Conservation (phyloP, 352 stramenopile genomes). For the Pythium angustatum region DNA sequence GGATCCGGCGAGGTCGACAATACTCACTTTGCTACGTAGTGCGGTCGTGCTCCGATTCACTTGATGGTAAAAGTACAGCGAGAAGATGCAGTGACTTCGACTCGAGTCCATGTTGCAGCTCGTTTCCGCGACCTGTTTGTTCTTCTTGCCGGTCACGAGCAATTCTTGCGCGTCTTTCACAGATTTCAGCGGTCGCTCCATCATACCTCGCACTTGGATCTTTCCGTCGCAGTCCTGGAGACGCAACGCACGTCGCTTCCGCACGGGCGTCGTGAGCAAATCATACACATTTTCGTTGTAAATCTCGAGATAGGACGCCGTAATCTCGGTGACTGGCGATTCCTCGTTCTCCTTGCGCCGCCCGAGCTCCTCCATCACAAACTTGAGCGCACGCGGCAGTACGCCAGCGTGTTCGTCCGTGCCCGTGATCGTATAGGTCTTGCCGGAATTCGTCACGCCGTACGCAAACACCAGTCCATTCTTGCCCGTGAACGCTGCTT, state of each 20-base stretch:
- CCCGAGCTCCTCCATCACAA: conserved; percentile 66
- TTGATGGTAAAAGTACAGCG: conserved; percentile 69
- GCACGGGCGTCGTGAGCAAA: conserved; percentile 72
- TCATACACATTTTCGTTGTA: conserved; percentile 99
- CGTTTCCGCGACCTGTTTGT: conserved; percentile 87
- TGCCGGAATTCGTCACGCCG: conserved; percentile 98
- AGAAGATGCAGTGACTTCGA: conserved; percentile 91
- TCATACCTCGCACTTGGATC: conserved; percentile 85
- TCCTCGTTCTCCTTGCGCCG: conserved; percentile 45
- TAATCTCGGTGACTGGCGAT: conserved; percentile 47
- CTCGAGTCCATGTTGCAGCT: conserved; percentile 90
- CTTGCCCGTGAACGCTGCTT: conserved; percentile 83
- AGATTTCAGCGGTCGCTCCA: conserved; percentile 60
- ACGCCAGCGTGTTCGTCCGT: conserved; percentile 74
- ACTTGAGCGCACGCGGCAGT: conserved; percentile 77
- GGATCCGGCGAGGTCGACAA: conserved; percentile 95
- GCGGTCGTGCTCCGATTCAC: conserved; percentile 31
- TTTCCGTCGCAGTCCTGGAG: conserved; percentile 86
- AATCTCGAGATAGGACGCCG: conserved; percentile 97
- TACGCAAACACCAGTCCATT: conserved; percentile 97
- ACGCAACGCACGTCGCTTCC: conserved; percentile 64
- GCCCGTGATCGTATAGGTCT: conserved; percentile 98
- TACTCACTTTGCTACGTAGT: conserved; percentile 72
- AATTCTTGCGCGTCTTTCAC: conserved; percentile 74
- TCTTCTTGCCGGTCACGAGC: conserved; percentile 60